These are phyloP conservation scores for Pichia nanzhaoensis DNA, from an alignment of 805 yeast genomes.

Conservation along the genomic window DNA sequence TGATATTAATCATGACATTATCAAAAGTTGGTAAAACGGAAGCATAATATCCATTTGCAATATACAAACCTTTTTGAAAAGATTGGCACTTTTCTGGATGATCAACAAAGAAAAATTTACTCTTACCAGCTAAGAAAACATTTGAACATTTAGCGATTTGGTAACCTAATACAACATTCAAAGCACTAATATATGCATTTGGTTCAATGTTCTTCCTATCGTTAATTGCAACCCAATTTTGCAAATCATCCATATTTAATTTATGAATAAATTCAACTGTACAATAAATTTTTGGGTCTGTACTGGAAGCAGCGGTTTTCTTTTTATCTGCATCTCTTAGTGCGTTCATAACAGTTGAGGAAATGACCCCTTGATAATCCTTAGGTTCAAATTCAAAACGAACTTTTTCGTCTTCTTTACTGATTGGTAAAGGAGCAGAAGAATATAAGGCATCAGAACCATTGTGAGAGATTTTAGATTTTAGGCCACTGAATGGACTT, in stretches of 20 bases:
- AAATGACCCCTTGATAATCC: constrained; percentile 18
- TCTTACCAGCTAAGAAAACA: constrained; percentile 20
- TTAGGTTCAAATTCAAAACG: constrained; percentile 16
- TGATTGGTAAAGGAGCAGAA: constrained; percentile 17
- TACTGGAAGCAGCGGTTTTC: constrained; percentile 1
- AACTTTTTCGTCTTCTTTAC: constrained; percentile 15
- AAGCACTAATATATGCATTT: constrained; percentile 19
- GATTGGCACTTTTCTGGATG: constrained; percentile 20
- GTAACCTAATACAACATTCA: constrained; percentile 20
- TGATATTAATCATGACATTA: constrained; percentile 23
- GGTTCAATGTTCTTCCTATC: constrained; percentile 20
- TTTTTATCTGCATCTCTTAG: constrained; percentile 9
- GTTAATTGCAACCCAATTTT: constrained; percentile 15
- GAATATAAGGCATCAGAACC: constrained; percentile 20
- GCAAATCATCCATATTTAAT: constrained; percentile 20
- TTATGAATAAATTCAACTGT: constrained; percentile 20
- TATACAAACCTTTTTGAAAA: constrained; percentile 23
- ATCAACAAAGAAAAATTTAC: constrained; percentile 21
- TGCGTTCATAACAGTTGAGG: constrained; percentile 14
- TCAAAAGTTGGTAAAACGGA: constrained; percentile 26
- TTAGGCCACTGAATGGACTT: constrained; percentile 14
- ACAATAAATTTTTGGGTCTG: constrained; percentile 14
- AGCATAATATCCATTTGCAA: constrained; percentile 27
- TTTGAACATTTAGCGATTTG: constrained; percentile 19
- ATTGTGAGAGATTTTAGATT: constrained; percentile 19